These are phyloP conservation scores for Aspergillus sojae DNA, from an alignment of 2,329 filamentous ascomycete genomes.

Conservation along the genomic window DNA sequence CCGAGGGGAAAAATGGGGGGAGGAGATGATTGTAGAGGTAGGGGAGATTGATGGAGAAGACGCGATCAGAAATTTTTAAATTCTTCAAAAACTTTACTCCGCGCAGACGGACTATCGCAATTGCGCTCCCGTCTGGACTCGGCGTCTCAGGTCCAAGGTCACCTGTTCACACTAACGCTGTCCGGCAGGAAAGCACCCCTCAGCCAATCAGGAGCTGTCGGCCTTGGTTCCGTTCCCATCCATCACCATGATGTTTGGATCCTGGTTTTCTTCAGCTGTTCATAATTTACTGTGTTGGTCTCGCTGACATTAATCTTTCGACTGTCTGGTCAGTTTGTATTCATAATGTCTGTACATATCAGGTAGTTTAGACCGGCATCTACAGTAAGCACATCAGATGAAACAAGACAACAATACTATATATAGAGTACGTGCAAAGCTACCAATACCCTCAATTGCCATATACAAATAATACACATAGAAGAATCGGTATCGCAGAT, in stretches of 20 bases:
- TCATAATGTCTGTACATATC: no score
- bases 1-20: background rate
- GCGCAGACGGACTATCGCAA: conserved; percentile 1
- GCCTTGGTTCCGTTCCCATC: background rate
- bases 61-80: conserved; percentile 1
- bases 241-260: background rate
- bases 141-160: background rate
- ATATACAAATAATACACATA: no score
- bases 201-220: background rate
- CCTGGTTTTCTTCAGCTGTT: background rate
- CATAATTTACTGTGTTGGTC: no score
- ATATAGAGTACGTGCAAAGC: no score
- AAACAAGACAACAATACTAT: no score
- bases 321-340: no score
- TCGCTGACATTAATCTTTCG: no score
- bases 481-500: no score
- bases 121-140: conserved; percentile 4
- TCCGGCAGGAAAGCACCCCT: background rate
- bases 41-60: background rate
- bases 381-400: no score
- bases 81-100: conserved; percentile 8
- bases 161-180: background rate
- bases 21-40: background rate
- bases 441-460: no score
- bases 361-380: no score